phyloP scores from a whole-genome alignment of 352 stramenopile genomes.

The Pythium scleroteichum region DNA sequence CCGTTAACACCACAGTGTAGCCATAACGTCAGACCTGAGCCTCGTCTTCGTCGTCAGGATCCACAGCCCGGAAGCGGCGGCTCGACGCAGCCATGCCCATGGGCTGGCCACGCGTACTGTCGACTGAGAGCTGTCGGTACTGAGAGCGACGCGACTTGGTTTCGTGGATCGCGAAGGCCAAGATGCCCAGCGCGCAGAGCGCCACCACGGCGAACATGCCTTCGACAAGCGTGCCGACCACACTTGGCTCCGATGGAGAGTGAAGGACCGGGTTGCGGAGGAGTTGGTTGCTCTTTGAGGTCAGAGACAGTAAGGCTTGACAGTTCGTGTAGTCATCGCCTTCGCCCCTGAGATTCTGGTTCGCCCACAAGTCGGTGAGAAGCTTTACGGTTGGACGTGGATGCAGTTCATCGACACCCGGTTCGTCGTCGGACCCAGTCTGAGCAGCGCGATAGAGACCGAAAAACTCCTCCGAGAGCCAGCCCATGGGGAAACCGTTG shows the following conservation, averaged over 20 bases:
- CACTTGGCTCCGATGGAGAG: neutral
- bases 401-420: conserved; percentile 29
- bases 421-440: neutral
- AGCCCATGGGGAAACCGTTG: conserved; percentile 60
- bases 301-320: neutral
- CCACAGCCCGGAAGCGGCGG: neutral
- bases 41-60: conserved; percentile 9
- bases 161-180: conserved; percentile 22
- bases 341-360: conserved; percentile 36
- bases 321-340: conserved; percentile 41
- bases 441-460: conserved; percentile 38
- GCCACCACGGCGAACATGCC: conserved; percentile 21
- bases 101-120: no score
- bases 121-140: conserved; percentile 25
- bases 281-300: conserved; percentile 5
- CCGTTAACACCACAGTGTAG: conserved; percentile 9
- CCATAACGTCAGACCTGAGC: conserved; percentile 18
- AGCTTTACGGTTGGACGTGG: conserved; percentile 52
- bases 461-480: conserved; percentile 67
- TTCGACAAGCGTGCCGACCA: conserved; percentile 22
- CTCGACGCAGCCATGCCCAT: neutral
- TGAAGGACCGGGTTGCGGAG: neutral
- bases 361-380: conserved; percentile 49
- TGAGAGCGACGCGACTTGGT: conserved; percentile 26
- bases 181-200: conserved; percentile 23